These are phyloP conservation scores for Fusarium sp. DNA, from an alignment of 2,329 filamentous ascomycete genomes.

Conservation along the genomic window DNA sequence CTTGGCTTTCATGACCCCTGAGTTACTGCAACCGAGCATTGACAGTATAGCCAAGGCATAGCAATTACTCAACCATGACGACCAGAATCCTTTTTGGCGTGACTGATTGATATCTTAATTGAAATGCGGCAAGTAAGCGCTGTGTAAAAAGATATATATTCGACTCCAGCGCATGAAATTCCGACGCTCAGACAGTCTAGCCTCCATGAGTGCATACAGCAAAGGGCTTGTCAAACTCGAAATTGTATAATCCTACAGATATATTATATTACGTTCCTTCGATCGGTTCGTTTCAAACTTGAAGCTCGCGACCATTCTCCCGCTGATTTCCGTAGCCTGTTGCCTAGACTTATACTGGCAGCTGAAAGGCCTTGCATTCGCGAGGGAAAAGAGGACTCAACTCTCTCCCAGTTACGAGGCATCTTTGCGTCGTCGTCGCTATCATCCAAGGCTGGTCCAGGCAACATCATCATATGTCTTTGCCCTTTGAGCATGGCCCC, in stretches of 20 bases:
- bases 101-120: neutral
- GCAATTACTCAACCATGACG: neutral
- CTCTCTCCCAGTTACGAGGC: constrained; percentile 43
- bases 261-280: constrained; percentile 30
- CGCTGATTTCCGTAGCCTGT: constrained; percentile 58
- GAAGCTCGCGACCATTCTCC: constrained; percentile 58
- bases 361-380: constrained; percentile 41
- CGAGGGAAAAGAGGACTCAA: constrained; percentile 38
- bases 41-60: neutral
- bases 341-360: constrained; percentile 59
- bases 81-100: neutral
- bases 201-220: neutral
- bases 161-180: neutral
- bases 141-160: neutral
- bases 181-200: neutral
- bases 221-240: constrained; percentile 1
- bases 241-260: neutral
- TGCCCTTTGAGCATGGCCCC: constrained; percentile 50
- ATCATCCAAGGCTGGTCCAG: constrained; percentile 42
- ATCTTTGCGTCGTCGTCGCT: constrained; percentile 44
- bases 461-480: constrained; percentile 39
- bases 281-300: constrained; percentile 49
- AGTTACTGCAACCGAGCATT: neutral
- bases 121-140: neutral
- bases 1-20: neutral